Evolutionary conservation across 768 basidiomycete species (phyloP), one percentile per base, ranked within the genome.

Genomic region (Suillus weaverae): DNA sequence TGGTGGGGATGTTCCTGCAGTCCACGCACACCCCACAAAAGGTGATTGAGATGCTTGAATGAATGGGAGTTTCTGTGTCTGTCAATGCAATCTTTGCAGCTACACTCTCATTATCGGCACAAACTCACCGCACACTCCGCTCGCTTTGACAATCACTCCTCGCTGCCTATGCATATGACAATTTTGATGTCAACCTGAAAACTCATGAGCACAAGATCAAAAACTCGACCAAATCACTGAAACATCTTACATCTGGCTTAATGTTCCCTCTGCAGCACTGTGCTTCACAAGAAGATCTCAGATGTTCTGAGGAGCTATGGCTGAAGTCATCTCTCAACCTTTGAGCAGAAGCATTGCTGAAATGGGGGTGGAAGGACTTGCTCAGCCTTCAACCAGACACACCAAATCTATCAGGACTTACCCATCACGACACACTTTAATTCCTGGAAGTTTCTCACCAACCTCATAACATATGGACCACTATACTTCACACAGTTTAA

Each of bases 101-200:
- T 2, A 59, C 77, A n/a, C 60, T 41, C 13, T 74, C 69, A 60
- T 69, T 81, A 13, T 77, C 75, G 1, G 66, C 62, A 4, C 67
- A 76, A 57, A 66, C 76, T 1, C 38, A 14, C 11, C 20, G 0
- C 1, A 50, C 56, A 5, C 68, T 80, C 9, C 59, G 56, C 8
- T 35, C 39, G 14, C 67, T 77, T 16, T 77, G 76, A 1, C 57
- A 69, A 26, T 71, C 71, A 11, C 64, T 77, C 7, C 57, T 72
- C 2, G 62, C 70, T 0, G 57, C 64, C 5, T 78, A 73, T 70
- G 79, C 78, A 6, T 83, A 79, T 38, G 78, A 84, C 66, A 84
- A 84, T 62, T 74, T 83, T 38, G 80, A 84, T 62, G 71, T 81
- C 9, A 70, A 78, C 32, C 62, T 81, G 9, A 74, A 77, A 50